phyloP scores from a whole-genome alignment of 2,329 filamentous ascomycete genomes.

The Lachnellula hyalina region DNA sequence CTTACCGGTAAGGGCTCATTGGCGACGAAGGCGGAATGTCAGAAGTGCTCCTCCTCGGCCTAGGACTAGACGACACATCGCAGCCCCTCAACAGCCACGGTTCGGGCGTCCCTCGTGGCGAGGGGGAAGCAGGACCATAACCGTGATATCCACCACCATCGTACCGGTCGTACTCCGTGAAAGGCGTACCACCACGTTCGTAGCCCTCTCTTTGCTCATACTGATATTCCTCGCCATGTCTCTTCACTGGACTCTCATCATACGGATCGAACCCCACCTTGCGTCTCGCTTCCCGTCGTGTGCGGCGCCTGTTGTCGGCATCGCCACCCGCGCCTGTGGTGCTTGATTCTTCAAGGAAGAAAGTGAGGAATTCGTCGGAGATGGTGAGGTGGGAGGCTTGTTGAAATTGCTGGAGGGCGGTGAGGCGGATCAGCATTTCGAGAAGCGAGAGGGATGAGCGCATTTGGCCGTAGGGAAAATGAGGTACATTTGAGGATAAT shows the following conservation, averaged over 20 bases:
- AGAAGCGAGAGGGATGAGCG: slow-evolving; percentile 65
- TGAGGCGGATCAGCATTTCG: slow-evolving; percentile 67
- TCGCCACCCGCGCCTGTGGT: slow-evolving; percentile 62
- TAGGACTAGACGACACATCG: slow-evolving; percentile 9
- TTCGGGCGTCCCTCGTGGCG: slow-evolving; percentile 15
- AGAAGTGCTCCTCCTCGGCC: slow-evolving; percentile 9
- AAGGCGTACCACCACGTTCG: slow-evolving; percentile 21
- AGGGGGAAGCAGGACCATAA: slow-evolving; percentile 5
- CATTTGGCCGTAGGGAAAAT: slow-evolving; percentile 44
- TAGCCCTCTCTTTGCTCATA: slow-evolving; percentile 34
- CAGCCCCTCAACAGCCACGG: slow-evolving; percentile 22
- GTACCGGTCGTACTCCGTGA: slow-evolving; percentile 13
- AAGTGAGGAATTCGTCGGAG: slow-evolving; percentile 66
- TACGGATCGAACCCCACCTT: slow-evolving; percentile 68
- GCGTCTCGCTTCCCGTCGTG: slow-evolving; percentile 54
- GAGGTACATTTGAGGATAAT: background rate
- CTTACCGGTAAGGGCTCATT: slow-evolving; percentile 19
- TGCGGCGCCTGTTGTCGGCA: slow-evolving; percentile 52
- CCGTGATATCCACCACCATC: slow-evolving; percentile 3
- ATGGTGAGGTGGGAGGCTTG: slow-evolving; percentile 67
- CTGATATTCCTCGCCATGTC: slow-evolving; percentile 57
- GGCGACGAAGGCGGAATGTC: slow-evolving; percentile 18
- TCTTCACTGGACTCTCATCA: slow-evolving; percentile 64
- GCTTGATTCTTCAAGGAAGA: slow-evolving; percentile 65
- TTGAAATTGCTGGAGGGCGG: slow-evolving; percentile 68